Evolutionary conservation across 129 eudicot species (phyloP), one percentile per base, ranked within the genome.

Genomic region (Smallanthus sonchifolius): DNA sequence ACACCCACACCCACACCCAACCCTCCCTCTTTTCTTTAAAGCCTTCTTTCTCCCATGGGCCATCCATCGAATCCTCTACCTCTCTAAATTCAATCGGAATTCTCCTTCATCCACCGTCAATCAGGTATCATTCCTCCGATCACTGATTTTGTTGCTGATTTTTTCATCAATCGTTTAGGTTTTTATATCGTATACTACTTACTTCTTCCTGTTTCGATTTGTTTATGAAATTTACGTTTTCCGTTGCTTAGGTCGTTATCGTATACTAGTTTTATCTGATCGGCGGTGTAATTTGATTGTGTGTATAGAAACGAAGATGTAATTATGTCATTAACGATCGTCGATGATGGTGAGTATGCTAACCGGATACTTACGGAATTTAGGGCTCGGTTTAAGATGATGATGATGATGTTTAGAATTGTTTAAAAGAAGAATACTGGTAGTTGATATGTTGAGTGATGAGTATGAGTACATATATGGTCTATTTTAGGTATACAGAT

Each of bases 11-110:
- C 67, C 78, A 72, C 77, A 17, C 77, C 6, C 51, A 38, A 16
- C 9, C 59, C 30, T 24, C 62, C 56, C 56, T 30, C 36, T 17
- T 59, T 40, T 44, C 55, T 56, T 55, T 39, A 51, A 34, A 74
- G 17, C 73, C 55, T 52, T 28, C 38, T 37, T 78, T 39, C 56
- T 20, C 54, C 70, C 39, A 69, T 75, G 51, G 74, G 59, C 57
- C 80, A 67, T 77, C 76, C 76, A 77, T 76, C 81, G 75, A 77
- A 69, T 68, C 65, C 52, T 35, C 20, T 43, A 30, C 20, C 79
- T 55, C 20, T 75, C 54, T 48, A 17, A 37, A 34, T 77, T 69
- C 76, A 48, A 70, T 70, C 76, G 55, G 63, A 75, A 48, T 74
- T 61, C 30, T 45, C 48, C 69, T 75, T 75, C 72, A 65, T 64